Evolutionary conservation across 352 stramenopile genomes (phyloP), one percentile per base, ranked within the genome.

Genomic region (Pythium sukuiense): DNA sequence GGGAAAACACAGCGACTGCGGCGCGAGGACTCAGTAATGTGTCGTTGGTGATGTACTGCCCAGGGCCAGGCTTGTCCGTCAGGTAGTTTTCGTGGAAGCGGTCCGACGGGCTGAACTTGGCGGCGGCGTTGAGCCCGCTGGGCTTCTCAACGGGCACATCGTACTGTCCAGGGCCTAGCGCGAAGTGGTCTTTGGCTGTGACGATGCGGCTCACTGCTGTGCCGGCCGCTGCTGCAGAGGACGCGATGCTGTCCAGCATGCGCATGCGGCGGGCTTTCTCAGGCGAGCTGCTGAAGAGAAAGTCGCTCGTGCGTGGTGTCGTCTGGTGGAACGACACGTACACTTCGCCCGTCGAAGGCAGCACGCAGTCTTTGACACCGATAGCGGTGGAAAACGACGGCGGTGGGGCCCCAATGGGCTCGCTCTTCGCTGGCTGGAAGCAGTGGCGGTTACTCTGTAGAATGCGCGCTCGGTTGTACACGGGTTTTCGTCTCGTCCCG

Each of bases 71-170:
- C 6, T 57, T 62, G 45, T 73, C 72, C 0, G 69, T 79, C 8
- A 62, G 70, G 61, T 76, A 77, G 41, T 79, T 62, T 30, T 88
- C 81, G 57, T 72, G 76, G 61, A 89, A 89, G 2, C 81, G 61
- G 56, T 89, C 81, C 11, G 77, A 83, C 0, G 79, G 76, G 54
- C 77, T 88, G 70, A 89, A 89, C 58, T 88, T 88, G 32, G 80
- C 67, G 14, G 71, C 74, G 1, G 62, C 68, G 6, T 67, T 69
- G 18, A n/a, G 20, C 2, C 45, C 56, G 8, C 67, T 76, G 11
- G 63, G 71, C 30, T 71, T 63, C 1, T 69, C 72, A 2, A 50
- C 29, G 20, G 37, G 52, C 4, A 81, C 59, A 37, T 89, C 74
- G 63, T 89, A 89, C 61, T 89, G 81, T 0, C 81, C 79, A 13